A percentile compares a stretch with the other conserved stretches of the same genome.
phyloP scores from a whole-genome alignment of 1,284 basidiomycete species.

The Papiliotrema nemorosa region DNA sequence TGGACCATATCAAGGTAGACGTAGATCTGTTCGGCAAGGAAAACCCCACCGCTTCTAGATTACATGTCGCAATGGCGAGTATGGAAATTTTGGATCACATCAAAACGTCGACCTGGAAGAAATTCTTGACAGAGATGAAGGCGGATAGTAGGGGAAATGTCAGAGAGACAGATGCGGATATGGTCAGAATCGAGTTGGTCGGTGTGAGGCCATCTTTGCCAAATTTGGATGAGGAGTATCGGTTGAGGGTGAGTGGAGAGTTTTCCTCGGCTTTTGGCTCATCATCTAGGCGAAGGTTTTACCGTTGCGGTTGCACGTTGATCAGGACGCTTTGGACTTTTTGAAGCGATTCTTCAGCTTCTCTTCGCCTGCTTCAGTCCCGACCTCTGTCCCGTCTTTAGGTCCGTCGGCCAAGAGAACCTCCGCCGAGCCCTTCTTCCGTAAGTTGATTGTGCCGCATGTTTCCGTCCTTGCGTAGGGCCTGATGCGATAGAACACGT shows the following conservation, averaged over 20 bases:
- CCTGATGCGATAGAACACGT: conserved; percentile 36
- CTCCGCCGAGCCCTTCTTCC: conserved; percentile 49
- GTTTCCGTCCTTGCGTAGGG: too few species aligned
- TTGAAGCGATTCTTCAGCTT: conserved; percentile 95
- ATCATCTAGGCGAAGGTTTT: conserved; percentile 70
- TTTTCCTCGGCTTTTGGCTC: background rate
- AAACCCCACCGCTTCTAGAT: conserved; percentile 60
- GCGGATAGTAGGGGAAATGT: conserved; percentile 78
- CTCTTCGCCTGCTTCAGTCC: conserved; percentile 58
- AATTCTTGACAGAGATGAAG: conserved; percentile 82
- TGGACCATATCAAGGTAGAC: conserved; percentile 65
- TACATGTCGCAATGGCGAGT: conserved; percentile 63
- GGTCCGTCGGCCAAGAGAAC: conserved; percentile 26
- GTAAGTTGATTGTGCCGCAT: conserved; percentile 23
- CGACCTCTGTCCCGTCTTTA: conserved; percentile 27
- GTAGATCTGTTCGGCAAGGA: conserved; percentile 62
- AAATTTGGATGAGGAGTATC: conserved; percentile 65
- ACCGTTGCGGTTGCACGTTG: conserved; percentile 87
- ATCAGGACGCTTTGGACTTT: conserved; percentile 98
- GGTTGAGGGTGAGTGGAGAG: conserved; percentile 63
- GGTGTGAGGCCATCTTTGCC: conserved; percentile 65
- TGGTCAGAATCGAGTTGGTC: conserved; percentile 81
- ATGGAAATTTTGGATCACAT: conserved; percentile 94
- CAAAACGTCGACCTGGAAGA: conserved; percentile 97
- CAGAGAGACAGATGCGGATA: conserved; percentile 82